phyloP scores from a whole-genome alignment of 129 eudicot species.

The Pittosporum tobira region DNA sequence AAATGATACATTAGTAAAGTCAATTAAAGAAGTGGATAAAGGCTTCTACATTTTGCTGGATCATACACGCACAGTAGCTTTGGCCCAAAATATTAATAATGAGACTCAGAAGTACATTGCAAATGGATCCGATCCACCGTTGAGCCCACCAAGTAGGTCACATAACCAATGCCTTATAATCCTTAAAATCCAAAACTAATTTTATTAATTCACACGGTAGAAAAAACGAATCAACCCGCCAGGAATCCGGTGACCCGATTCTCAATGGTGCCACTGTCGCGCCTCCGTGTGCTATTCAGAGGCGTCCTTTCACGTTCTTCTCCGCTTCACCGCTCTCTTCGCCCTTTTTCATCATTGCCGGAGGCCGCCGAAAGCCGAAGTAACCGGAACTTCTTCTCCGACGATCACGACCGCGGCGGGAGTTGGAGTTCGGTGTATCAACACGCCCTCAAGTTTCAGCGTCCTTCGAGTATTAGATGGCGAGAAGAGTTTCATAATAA shows the following conservation, averaged over 20 bases:
- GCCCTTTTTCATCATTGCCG: constrained; percentile 12
- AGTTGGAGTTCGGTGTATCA: constrained; percentile 30
- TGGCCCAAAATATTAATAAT: too few relatives aligned
- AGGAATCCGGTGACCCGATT: neutral
- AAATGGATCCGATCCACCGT: too few relatives aligned
- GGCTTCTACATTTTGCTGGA: too few relatives aligned
- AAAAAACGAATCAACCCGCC: neutral
- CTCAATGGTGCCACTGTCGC: constrained; percentile 17
- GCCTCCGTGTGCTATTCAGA: constrained; percentile 19
- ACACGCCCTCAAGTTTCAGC: constrained; percentile 49
- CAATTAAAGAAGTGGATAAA: too few relatives aligned
- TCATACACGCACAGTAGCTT: too few relatives aligned
- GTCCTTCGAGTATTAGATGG: constrained; percentile 40
- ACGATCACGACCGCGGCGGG: constrained; percentile 11
- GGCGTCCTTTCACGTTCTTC: neutral
- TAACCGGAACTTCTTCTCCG: constrained; percentile 3
- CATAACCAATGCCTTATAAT: too few relatives aligned
- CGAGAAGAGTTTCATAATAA: constrained; percentile 22
- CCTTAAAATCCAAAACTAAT: too few relatives aligned
- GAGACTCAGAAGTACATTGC: too few relatives aligned
- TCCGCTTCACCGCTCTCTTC: constrained; percentile 10
- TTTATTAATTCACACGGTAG: too few relatives aligned
- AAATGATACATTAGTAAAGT: too few relatives aligned
- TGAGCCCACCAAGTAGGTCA: too few relatives aligned
- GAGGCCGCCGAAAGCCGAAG: neutral